Evolutionary conservation across 176 grass and related monocot species (phyloP).

Genomic region (Alloteropsis semialata): DNA sequence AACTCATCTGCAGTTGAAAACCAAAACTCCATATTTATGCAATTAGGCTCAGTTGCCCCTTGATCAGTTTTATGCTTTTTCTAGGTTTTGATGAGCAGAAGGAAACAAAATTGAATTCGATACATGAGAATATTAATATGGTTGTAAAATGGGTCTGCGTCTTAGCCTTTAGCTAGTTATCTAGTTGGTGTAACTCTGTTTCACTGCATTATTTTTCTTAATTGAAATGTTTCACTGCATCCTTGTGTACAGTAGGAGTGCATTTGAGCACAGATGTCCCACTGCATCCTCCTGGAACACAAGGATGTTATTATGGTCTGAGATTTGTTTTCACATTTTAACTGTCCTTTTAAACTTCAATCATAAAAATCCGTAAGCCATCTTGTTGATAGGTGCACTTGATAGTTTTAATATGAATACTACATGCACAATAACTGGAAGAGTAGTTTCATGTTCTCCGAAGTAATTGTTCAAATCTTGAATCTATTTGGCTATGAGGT

Average conservation of each 20-base stretch:
- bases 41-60: no score
- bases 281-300: not conserved
- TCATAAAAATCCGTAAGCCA: no score
- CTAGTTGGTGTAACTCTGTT: not conserved
- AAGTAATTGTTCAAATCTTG: not conserved
- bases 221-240: not conserved
- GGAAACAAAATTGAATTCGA: not conserved
- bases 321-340: not conserved
- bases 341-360: no score
- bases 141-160: not conserved
- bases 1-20: no score
- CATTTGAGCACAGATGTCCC: not conserved
- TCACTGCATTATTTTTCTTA: not conserved
- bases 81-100: not conserved
- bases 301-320: not conserved
- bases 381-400: not conserved
- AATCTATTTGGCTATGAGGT: no score
- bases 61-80: not conserved
- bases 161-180: not conserved
- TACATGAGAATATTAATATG: not conserved
- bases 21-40: no score
- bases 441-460: not conserved
- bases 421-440: not conserved
- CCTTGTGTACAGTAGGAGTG: not conserved
- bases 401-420: not conserved